Evolutionary conservation across 768 basidiomycete species (phyloP), one percentile per base, ranked within the genome.

Genomic region (Podaxis sp.): DNA sequence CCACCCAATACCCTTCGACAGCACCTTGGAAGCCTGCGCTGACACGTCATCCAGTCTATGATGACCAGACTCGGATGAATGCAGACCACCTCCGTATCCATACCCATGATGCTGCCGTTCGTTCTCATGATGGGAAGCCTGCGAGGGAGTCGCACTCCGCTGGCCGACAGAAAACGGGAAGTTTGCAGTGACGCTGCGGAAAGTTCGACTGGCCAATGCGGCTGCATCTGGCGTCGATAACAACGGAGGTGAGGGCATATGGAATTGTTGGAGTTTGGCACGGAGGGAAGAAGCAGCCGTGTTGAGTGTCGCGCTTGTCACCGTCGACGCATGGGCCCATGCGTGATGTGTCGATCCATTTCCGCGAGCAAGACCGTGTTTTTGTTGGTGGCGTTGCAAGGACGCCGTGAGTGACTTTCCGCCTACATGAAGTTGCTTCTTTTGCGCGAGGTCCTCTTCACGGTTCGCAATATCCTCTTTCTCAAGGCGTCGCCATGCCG

Each of bases 1-100:
- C 96, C 96, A 99, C 30, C 96, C 96, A 57, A 99, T 93, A 7
- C 96, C 96, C 69, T 90, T 89, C 40, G 93, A 91, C 46, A 99
- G 74, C 3, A 87, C 93, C 36, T 88, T 82, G 54, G 87, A 85
- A 2, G 93, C 93, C 68, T 89, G 87, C n/a, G 83, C 73, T 20
- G 88, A 85, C 46, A 91, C 87, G 58, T 90, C 89, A 17, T 83
- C 86, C 41, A 74, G 75, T 63, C 77, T 75, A 53, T 78, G 73
- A 52, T 78, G 74, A 58, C 74, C 82, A 56, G 80, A 67, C 41
- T 78, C 76, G 15, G 77, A 77, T 26, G 65, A 64, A 64, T 76
- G 75, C 51, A 79, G 77, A 46, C 74, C 73, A n/a, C 72, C 73
- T 10, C 36, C 48, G 30, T 30, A 36, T 11, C 38, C 40, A 28